These are phyloP conservation scores for Fusarium camptoceras DNA, from an alignment of 2,329 filamentous ascomycete genomes.

Conservation along the genomic window DNA sequence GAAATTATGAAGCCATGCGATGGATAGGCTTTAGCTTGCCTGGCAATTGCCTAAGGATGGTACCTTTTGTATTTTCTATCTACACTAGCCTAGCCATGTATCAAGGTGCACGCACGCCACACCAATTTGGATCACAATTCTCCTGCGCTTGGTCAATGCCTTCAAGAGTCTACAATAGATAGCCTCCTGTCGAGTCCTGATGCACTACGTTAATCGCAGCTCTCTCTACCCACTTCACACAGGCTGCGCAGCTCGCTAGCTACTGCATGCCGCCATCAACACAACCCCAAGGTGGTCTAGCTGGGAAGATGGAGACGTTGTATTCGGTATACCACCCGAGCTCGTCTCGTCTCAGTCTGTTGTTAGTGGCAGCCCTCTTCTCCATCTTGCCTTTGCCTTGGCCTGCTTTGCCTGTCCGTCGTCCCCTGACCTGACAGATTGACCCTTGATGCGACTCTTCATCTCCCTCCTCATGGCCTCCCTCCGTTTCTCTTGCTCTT, in stretches of 20 bases:
- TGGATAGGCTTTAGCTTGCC: background rate
- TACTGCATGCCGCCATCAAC: constrained; percentile 35
- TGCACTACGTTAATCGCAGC: constrained; percentile 7
- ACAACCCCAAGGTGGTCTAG: constrained; percentile 13
- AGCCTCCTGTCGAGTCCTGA: constrained; percentile 12
- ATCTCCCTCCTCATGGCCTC: constrained; percentile 35
- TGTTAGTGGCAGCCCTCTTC: constrained; percentile 44
- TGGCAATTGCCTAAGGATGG: background rate
- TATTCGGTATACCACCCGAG: constrained; percentile 13
- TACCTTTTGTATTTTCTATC: constrained; percentile 6
- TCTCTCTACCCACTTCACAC: constrained; percentile 1
- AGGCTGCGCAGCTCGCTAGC: constrained; percentile 15
- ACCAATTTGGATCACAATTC: constrained; percentile 34
- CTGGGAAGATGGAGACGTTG: constrained; percentile 13
- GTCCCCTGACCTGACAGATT: constrained; percentile 21
- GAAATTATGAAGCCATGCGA: constrained; percentile 20
- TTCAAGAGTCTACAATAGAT: constrained; percentile 3
- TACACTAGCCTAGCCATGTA: constrained; percentile 30
- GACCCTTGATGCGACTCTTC: constrained; percentile 29
- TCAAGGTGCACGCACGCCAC: constrained; percentile 26
- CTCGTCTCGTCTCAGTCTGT: constrained; percentile 24
- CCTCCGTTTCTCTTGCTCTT: constrained; percentile 15
- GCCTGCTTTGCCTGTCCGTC: constrained; percentile 31
- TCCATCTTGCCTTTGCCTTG: constrained; percentile 37
- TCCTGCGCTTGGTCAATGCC: constrained; percentile 17